Evolutionary conservation across 2,329 filamentous ascomycete genomes (phyloP), one percentile per base, ranked within the genome.

Genomic region (Pseudogymnoascus sp.): DNA sequence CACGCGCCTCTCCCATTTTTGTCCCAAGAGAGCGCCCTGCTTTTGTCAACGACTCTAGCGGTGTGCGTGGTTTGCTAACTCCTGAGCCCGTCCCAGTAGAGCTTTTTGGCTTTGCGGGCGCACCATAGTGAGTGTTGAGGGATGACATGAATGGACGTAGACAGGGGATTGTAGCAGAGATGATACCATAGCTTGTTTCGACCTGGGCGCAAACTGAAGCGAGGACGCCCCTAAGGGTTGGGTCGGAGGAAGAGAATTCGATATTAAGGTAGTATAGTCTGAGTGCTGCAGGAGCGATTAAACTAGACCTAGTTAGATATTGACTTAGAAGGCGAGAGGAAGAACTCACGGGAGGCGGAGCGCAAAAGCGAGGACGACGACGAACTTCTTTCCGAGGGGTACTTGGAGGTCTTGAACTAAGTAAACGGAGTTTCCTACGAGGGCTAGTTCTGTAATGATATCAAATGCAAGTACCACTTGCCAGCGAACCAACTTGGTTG

Each of bases 141-240:
- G 71, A 77, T 2, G 73, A 70, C 67, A 79, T 74, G 63, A 80
- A 80, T 2, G 78, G 76, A 44, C 77, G 76, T 17, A 80, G 71
- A 61, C 76, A 78, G 0, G 78, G 77, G 8, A 76, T 74, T 0
- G 75, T 78, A 15, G 76, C 74, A 17, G 77, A 73, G 4, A 79
- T 71, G 10, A 80, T 72, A 42, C 74, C 74, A 62, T 78, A 76
- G 62, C 73, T 71, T 9, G 79, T 67, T 64, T 80, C 74, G 44
- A 77, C 70, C 64, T 80, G 77, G 0, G 75, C 75, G 53, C 74
- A 73, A 1, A 78, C 71, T 1, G 69, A 71, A 1, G 73, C 70
- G 11, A 74, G 68, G 11, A 74, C 72, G 17, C 74, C 75, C 26
- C 71, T 64, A 4, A 80, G 71, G 2, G 75, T 74, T 17, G 73